These are phyloP conservation scores for Carex cristatella DNA, from an alignment of 176 grass and related monocot species.

Conservation along the genomic window DNA sequence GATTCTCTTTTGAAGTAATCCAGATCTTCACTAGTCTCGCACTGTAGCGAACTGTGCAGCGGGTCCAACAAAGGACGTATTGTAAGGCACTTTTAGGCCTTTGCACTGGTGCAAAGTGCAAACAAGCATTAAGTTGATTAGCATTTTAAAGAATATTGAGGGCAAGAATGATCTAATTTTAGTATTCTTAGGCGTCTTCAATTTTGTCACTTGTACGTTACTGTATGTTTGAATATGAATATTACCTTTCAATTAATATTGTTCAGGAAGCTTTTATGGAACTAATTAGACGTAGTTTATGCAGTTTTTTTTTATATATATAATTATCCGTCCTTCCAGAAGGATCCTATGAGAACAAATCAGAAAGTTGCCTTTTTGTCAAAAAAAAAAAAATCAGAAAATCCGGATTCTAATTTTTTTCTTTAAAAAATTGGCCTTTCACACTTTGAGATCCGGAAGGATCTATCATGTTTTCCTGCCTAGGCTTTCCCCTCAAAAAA, in stretches of 20 bases:
- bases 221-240: background rate
- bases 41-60: background rate
- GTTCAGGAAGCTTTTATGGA: background rate
- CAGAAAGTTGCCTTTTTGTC: background rate
- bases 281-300: background rate
- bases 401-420: background rate
- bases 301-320: no score
- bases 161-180: background rate
- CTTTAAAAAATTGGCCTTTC: background rate
- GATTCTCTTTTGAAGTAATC: slow-evolving; percentile 3
- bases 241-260: background rate
- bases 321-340: background rate
- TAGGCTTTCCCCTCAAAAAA: no score
- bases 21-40: background rate
- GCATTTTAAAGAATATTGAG: background rate
- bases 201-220: background rate
- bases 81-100: background rate
- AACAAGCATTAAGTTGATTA: background rate
- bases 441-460: background rate
- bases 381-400: no score
- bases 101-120: background rate
- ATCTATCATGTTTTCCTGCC: background rate
- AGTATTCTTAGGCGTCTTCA: background rate
- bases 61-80: background rate
- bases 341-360: background rate